Conservation (phyloP, 1,139 yeast species). For the Yamadazyma conglobata region DNA sequence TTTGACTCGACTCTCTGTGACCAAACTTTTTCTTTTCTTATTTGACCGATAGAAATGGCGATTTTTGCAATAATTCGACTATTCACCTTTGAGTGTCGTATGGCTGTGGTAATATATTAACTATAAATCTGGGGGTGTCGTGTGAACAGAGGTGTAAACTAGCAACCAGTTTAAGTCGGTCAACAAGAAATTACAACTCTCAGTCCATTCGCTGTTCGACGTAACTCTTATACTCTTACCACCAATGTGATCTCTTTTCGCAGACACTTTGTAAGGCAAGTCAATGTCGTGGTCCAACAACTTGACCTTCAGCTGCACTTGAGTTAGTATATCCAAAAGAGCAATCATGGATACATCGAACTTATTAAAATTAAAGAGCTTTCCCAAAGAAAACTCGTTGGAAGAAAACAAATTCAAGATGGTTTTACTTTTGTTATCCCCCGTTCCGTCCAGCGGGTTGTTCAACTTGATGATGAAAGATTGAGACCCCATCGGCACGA, state of each 20-base stretch:
- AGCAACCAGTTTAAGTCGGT: constrained; percentile 64
- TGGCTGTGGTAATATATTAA: no score
- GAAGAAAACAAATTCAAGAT: constrained; percentile 53
- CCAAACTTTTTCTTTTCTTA: no score
- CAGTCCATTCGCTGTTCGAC: constrained; percentile 83
- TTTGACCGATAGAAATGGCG: no score
- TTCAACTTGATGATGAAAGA: constrained; percentile 66
- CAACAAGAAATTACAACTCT: constrained; percentile 77
- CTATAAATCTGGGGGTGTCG: constrained; percentile 3
- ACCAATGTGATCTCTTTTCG: constrained; percentile 64
- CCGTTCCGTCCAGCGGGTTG: constrained; percentile 20
- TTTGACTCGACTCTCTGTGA: no score
- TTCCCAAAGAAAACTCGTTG: constrained; percentile 66
- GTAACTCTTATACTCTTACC: constrained; percentile 72
- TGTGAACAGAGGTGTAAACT: constrained; percentile 38
- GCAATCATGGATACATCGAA: constrained; percentile 79
- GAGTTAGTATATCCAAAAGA: constrained; percentile 57
- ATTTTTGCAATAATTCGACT: no score
- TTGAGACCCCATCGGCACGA: constrained; percentile 82
- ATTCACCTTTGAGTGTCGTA: no score
- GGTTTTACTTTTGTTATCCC: constrained; percentile 17
- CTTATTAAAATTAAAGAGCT: constrained; percentile 65
- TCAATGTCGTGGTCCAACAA: constrained; percentile 54
- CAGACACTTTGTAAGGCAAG: constrained; percentile 60
- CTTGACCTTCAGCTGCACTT: constrained; percentile 50